phyloP scores from a whole-genome alignment of 2,329 filamentous ascomycete genomes.

The Apiospora sp. region DNA sequence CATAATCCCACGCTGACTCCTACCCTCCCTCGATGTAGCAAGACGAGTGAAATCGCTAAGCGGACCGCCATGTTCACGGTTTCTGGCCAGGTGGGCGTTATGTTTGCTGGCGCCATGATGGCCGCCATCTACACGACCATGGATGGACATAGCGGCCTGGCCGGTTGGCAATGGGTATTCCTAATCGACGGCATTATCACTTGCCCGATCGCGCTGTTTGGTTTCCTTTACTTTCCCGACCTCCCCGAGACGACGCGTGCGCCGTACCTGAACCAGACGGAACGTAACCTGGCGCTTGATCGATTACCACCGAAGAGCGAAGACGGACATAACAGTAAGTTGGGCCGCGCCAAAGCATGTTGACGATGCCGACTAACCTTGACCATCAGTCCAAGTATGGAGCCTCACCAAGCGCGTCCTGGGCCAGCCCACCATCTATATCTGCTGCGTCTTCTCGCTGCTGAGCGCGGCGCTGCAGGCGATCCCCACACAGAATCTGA shows the following conservation, averaged over 20 bases:
- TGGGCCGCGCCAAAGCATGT: background rate
- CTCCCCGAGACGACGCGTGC: slow-evolving; percentile 50
- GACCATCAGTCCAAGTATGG: slow-evolving; percentile 5
- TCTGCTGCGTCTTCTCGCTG: slow-evolving; percentile 16
- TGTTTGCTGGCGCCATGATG: slow-evolving; percentile 63
- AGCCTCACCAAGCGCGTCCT: slow-evolving; percentile 10
- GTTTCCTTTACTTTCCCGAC: slow-evolving; percentile 53
- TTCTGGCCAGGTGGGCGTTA: slow-evolving; percentile 57
- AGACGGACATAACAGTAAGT: slow-evolving; percentile 22
- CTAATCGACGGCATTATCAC: slow-evolving; percentile 56
- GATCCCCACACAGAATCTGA: slow-evolving; percentile 13
- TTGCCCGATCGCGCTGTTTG: slow-evolving; percentile 54
- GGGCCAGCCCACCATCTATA: slow-evolving; percentile 21
- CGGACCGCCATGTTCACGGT: slow-evolving; percentile 60
- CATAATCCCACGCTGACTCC: background rate
- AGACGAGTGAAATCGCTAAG: slow-evolving; percentile 54
- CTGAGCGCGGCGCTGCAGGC: slow-evolving; percentile 15
- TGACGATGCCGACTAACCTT: background rate
- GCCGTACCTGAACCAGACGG: slow-evolving; percentile 37
- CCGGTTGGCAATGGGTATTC: slow-evolving; percentile 54
- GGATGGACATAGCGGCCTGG: slow-evolving; percentile 51
- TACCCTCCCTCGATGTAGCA: background rate
- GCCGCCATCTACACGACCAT: slow-evolving; percentile 48
- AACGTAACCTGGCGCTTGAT: slow-evolving; percentile 1
- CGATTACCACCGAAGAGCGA: slow-evolving; percentile 17